A percentile compares a stretch with the other conserved stretches of the same genome.
These are phyloP conservation scores for Taphrina deformans DNA, from an alignment of 1,139 yeast species.

Conservation along the genomic window DNA sequence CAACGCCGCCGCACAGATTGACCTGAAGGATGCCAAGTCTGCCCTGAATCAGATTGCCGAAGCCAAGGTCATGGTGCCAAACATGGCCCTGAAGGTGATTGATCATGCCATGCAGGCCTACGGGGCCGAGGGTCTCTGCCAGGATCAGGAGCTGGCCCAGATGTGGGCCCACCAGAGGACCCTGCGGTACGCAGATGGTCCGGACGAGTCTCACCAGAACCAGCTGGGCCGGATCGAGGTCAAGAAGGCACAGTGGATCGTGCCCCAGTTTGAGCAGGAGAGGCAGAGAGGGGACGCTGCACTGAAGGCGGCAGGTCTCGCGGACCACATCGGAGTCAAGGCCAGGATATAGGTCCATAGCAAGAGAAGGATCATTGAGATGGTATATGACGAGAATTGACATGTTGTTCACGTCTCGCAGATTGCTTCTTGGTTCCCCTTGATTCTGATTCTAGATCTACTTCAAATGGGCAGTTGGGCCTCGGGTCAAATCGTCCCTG, in stretches of 20 bases:
- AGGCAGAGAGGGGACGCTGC: slow-evolving; percentile 11
- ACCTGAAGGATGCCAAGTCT: slow-evolving; percentile 56
- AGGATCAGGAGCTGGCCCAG: slow-evolving; percentile 63
- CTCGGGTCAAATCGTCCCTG: too few relatives aligned
- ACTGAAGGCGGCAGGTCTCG: slow-evolving; percentile 25
- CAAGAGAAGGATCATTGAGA: too few relatives aligned
- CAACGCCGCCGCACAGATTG: slow-evolving; percentile 67
- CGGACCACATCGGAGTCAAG: slow-evolving; percentile 24
- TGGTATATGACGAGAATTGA: too few relatives aligned
- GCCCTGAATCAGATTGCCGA: slow-evolving; percentile 64
- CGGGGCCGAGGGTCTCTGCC: slow-evolving; percentile 69
- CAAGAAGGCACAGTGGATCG: slow-evolving; percentile 46
- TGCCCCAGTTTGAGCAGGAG: slow-evolving; percentile 25
- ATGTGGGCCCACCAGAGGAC: slow-evolving; percentile 61
- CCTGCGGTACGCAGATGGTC: slow-evolving; percentile 71
- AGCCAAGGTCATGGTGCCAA: slow-evolving; percentile 69
- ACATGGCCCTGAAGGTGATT: slow-evolving; percentile 55
- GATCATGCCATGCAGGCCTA: slow-evolving; percentile 70
- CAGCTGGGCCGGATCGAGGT: slow-evolving; percentile 59
- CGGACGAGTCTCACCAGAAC: slow-evolving; percentile 68
- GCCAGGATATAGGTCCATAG: slow-evolving; percentile 23
- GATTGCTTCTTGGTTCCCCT: too few relatives aligned
- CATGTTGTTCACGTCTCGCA: too few relatives aligned
- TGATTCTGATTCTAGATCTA: too few relatives aligned
- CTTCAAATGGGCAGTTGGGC: too few relatives aligned